Evolutionary conservation across 345 rosid species (phyloP).

Genomic region (Streptanthus diversifolius): DNA sequence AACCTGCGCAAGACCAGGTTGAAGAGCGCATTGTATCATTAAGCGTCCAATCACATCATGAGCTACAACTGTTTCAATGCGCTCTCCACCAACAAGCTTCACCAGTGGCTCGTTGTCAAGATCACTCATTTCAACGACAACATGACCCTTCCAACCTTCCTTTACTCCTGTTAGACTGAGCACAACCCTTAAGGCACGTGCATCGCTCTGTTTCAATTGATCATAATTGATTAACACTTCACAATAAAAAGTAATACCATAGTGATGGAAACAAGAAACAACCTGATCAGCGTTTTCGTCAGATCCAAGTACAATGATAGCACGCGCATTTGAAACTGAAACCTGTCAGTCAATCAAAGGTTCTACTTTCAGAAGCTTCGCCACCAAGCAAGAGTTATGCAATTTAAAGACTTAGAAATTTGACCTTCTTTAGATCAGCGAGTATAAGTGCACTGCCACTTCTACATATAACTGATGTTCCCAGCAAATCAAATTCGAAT

Average conservation of each 20-base stretch:
- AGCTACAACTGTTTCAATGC: slow-evolving; percentile 86
- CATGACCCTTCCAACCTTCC: slow-evolving; percentile 85
- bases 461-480: slow-evolving; percentile 87
- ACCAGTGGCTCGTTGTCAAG: slow-evolving; percentile 91
- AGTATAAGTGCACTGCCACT: slow-evolving; percentile 89
- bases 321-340: slow-evolving; percentile 87
- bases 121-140: slow-evolving; percentile 95
- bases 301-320: slow-evolving; percentile 77
- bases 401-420: neutral
- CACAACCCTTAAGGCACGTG: slow-evolving; percentile 86
- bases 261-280: slow-evolving; percentile 11
- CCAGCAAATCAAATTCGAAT: slow-evolving; percentile 88
- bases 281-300: slow-evolving; percentile 99
- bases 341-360: slow-evolving; percentile 42
- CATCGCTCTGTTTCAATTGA: slow-evolving; percentile 63
- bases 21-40: slow-evolving; percentile 93
- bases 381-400: neutral
- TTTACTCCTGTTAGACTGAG: slow-evolving; percentile 86
- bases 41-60: slow-evolving; percentile 96
- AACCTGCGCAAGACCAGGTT: slow-evolving; percentile 97
- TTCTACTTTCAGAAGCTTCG: slow-evolving; percentile 1
- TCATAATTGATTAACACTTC: neutral
- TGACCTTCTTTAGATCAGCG: slow-evolving; percentile 80
- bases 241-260: slow-evolving; percentile 7
- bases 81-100: slow-evolving; percentile 95